Evolutionary conservation across 139 green algal species (phyloP).

Genomic region (Chlamydomonas applanata): DNA sequence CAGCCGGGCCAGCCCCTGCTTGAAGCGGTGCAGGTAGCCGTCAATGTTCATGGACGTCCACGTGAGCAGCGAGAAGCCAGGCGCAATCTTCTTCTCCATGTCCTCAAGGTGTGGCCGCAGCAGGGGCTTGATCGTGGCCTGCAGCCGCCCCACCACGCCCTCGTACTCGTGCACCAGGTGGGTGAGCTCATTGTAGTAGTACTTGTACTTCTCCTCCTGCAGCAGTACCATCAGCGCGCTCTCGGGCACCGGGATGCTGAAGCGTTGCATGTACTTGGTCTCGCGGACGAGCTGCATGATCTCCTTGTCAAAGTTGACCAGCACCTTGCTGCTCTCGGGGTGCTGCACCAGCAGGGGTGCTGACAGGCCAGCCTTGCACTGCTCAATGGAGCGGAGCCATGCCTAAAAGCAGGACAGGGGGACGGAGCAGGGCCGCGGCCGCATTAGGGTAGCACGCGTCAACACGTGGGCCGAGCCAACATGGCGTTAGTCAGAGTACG

Average conservation of each 20-base stretch:
- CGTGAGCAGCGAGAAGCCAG: slow-evolving; percentile 77
- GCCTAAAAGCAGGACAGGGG: slow-evolving; percentile 9
- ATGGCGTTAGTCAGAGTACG: too few species aligned
- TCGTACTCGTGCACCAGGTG: slow-evolving; percentile 78
- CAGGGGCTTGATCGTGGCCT: slow-evolving; percentile 69
- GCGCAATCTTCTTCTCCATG: slow-evolving; percentile 83
- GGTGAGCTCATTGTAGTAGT: slow-evolving; percentile 82
- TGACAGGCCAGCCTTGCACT: slow-evolving; percentile 73
- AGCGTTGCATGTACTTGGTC: slow-evolving; percentile 84
- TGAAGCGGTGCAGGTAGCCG: slow-evolving; percentile 85
- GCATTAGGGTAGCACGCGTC: too few species aligned
- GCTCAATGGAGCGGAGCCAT: slow-evolving; percentile 59
- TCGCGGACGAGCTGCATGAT: slow-evolving; percentile 88
- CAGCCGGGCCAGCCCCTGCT: slow-evolving; percentile 70
- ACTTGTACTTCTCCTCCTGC: slow-evolving; percentile 75
- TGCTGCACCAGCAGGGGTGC: slow-evolving; percentile 83
- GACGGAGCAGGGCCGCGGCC: too few species aligned
- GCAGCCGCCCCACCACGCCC: slow-evolving; percentile 54
- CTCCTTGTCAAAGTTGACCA: slow-evolving; percentile 89
- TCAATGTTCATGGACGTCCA: slow-evolving; percentile 94
- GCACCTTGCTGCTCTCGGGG: slow-evolving; percentile 66
- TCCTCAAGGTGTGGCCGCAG: slow-evolving; percentile 84
- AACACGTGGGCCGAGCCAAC: too few species aligned
- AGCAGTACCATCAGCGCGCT: slow-evolving; percentile 77
- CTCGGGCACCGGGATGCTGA: slow-evolving; percentile 82